Base-by-base conservation (phyloP, 1,284 basidiomycete species). In the Moesziomyces globuligerus region DNA sequence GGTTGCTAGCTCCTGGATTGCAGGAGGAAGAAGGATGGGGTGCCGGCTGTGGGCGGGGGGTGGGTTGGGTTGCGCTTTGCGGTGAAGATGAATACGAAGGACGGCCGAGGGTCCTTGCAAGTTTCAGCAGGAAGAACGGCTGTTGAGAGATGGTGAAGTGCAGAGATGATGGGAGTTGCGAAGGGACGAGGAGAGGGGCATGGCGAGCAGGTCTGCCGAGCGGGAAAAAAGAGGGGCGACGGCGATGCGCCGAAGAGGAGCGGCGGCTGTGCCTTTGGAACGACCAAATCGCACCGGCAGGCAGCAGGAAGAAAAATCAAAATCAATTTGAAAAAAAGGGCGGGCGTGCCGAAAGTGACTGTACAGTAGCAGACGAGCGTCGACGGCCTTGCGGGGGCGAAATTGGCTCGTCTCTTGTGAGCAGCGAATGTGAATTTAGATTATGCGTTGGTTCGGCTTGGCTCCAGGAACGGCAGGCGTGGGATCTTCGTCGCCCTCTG, bases 1-100 rank as follows among this genome's bases (percentile, higher is more conserved):
- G 69, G 52, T 72, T 54, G 69, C 64, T 61, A 56, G 53, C 68
- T 71, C 68, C 68, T 70, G 57, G 48, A 47, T 37, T 57, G 58
- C 65, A 56, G 56, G 67, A 65, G 56, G 29, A 26, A 45, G 56
- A 20, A 51, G 51, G 57, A 40, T 44, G 15, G 40, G 59, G 51
- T 64, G 66, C 59, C 51, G 51, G 47, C 43, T 64, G 59, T 55
- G 51, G 66, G 65, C 57, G 42, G 37, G 45, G 34, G 7, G 32
- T 36, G 29, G 20, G 29, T 3, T 21, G 20, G 21, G 21, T 37
- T 47, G 37, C 32, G 32, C 32, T 34, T 34, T 11, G 32, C 32
- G 32, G 32, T 13, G 32, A 34, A 34, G 32, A 17, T 34, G 32
- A 17, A 34, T 6, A 34, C 32, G 32, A 34, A 34, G 32, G 32